A percentile compares a stretch with the other conserved stretches of the same genome.
phyloP scores from a whole-genome alignment of 2,329 filamentous ascomycete genomes.

The Hypocreales sp. region DNA sequence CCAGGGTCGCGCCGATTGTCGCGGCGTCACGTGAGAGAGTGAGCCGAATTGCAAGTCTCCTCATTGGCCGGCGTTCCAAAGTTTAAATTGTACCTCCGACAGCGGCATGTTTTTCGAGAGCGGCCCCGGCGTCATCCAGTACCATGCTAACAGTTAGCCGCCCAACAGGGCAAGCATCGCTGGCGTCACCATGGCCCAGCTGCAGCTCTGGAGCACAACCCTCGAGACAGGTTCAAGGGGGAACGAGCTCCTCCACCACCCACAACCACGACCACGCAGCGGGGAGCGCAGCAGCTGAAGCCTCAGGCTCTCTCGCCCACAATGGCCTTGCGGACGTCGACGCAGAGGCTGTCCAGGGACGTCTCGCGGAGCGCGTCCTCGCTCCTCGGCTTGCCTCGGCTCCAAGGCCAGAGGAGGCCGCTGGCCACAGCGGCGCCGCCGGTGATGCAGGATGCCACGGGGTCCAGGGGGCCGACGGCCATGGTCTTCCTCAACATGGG shows the following conservation, averaged over 20 bases:
- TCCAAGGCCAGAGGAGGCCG: constrained; percentile 14
- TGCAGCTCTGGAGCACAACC: too few relatives aligned
- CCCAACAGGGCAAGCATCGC: too few relatives aligned
- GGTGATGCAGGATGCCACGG: constrained; percentile 61
- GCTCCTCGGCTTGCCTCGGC: constrained; percentile 13
- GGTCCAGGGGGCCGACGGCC: constrained; percentile 69
- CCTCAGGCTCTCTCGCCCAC: constrained; percentile 1
- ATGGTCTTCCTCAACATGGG: constrained; percentile 99
- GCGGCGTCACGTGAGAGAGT: constrained; percentile 15
- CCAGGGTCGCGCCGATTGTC: constrained; percentile 9
- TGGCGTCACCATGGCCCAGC: too few relatives aligned
- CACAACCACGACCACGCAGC: too few relatives aligned
- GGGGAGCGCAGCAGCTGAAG: too few relatives aligned
- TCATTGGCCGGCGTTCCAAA: constrained; percentile 9
- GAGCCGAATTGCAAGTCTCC: constrained; percentile 6
- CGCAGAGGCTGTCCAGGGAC: constrained; percentile 13
- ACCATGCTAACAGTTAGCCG: background rate
- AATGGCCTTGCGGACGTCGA: constrained; percentile 17
- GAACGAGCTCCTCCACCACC: too few relatives aligned
- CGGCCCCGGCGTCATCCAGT: too few relatives aligned
- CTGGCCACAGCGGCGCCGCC: constrained; percentile 42
- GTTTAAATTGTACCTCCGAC: constrained; percentile 7
- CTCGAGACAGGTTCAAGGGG: too few relatives aligned
- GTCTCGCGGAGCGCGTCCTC: constrained; percentile 10
- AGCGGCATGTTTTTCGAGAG: too few relatives aligned